Base-by-base conservation (phyloP, 2,329 filamentous ascomycete species). In the Moelleriella libera region DNA sequence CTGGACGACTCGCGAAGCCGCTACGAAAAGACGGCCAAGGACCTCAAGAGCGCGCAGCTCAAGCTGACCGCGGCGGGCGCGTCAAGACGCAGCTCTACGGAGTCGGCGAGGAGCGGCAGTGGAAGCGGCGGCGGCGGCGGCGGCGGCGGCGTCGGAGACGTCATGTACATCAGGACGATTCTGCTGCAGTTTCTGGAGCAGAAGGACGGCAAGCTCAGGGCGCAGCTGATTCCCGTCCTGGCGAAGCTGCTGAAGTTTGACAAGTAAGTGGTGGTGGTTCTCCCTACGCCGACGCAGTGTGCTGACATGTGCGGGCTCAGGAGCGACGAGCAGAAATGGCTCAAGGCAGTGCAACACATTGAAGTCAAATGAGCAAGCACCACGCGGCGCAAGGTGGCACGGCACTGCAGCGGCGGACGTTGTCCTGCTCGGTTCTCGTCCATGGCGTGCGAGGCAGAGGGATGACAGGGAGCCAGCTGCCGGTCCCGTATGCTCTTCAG, bases 241-340 rank as follows among this genome's bases (percentile, higher is more conserved):
- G 82, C 82, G 31, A 82, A 85, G 72, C 66, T 90, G 59, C 66
- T 92, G 58, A 78, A 80, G 52, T 88, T 90, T 66, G 82, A 88
- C 65, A 79, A 80, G 80, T 85, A 67, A 67, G 82, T 72, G 21
- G 8, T 12, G 1, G 30, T 43, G 9, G 2, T 21, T 21, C 2
- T 21, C 21, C 21, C 21, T 21, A 30, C n/a, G 10, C 8, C 2
- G 6, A 9, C 29, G 10, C 10, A 10, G n/a, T 31, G 11, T 12
- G 6, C 40, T 43, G 14, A 14, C 11, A 30, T 45, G 2, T 34
- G 30, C 42, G 6, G 31, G n/a, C 10, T 34, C 45, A 75, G 72
- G 51, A 56, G 64, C 31, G 88, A 95, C 55, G 85, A 92, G 66
- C 82, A 92, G 65, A 90, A 87, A 65, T 94, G 88, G 87, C 78